Evolutionary conservation across 768 basidiomycete genomes (phyloP).

Genomic region (Phylloporus arenicola): DNA sequence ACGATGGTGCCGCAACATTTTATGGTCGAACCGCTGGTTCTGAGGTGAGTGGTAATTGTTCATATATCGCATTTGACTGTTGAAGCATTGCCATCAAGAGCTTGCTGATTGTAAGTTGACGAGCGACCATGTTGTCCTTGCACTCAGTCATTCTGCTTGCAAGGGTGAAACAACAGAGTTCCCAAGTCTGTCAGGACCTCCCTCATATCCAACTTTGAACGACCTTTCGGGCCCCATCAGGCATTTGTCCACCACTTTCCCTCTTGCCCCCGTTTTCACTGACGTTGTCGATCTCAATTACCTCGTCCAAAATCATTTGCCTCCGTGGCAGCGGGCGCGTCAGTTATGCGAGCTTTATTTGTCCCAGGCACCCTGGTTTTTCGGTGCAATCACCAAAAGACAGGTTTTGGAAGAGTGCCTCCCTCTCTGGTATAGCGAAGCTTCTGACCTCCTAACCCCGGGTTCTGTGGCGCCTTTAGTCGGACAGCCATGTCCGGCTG

Average conservation of each 20-base stretch:
- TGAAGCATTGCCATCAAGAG: conserved; percentile 34
- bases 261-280: conserved; percentile 38
- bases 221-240: conserved; percentile 23
- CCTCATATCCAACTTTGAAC: background rate
- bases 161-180: conserved; percentile 23
- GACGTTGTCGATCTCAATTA: conserved; percentile 39
- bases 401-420: conserved; percentile 63
- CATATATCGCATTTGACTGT: conserved; percentile 11
- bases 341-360: conserved; percentile 65
- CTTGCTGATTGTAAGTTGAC: conserved; percentile 46
- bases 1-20: conserved; percentile 66
- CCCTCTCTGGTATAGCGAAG: conserved; percentile 62
- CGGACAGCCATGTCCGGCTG: conserved; percentile 1
- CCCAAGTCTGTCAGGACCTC: background rate
- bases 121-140: background rate
- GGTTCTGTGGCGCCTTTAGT: conserved; percentile 23
- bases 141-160: background rate
- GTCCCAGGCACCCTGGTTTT: conserved; percentile 78
- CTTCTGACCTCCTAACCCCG: conserved; percentile 24
- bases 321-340: conserved; percentile 52
- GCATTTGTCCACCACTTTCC: conserved; percentile 41
- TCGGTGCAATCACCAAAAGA: conserved; percentile 58
- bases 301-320: conserved; percentile 48
- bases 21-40: conserved; percentile 69
- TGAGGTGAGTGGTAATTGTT: conserved; percentile 47